phyloP scores from a whole-genome alignment of 2,329 filamentous ascomycete genomes.

The Aotearoamyces nothofagi region DNA sequence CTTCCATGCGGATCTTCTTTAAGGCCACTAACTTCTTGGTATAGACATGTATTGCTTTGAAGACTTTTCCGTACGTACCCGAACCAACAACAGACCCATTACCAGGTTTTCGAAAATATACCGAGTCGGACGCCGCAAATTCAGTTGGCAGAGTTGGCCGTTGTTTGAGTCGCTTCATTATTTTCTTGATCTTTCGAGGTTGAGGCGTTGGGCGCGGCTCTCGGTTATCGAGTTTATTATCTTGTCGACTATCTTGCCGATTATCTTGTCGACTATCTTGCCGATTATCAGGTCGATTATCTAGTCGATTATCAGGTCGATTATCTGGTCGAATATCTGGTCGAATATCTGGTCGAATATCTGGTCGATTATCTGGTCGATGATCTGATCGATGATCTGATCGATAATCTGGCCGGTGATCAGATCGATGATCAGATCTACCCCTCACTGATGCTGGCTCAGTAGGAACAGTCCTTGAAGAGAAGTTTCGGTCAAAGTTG shows the following conservation, averaged over 20 bases:
- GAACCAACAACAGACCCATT: slow-evolving; percentile 94
- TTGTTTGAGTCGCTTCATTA: slow-evolving; percentile 54
- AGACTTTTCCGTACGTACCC: slow-evolving; percentile 90
- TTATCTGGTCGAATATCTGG: too few relatives aligned
- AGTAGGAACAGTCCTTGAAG: slow-evolving; percentile 31
- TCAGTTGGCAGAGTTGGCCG: slow-evolving; percentile 58
- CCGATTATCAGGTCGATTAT: too few relatives aligned
- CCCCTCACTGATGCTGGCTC: slow-evolving; percentile 35
- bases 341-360: too few relatives aligned
- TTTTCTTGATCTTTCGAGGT: slow-evolving; percentile 45
- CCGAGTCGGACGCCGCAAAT: slow-evolving; percentile 65
- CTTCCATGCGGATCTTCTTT: slow-evolving; percentile 89
- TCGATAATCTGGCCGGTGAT: too few relatives aligned
- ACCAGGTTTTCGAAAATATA: slow-evolving; percentile 91
- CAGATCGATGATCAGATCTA: too few relatives aligned
- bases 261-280: too few relatives aligned
- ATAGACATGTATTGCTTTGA: slow-evolving; percentile 88
- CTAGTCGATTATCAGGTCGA: too few relatives aligned
- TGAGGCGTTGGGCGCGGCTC: slow-evolving; percentile 16
- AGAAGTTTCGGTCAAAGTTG: slow-evolving; percentile 27
- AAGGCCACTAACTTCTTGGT: slow-evolving; percentile 71
- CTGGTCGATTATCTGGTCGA: too few relatives aligned
- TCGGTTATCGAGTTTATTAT: neutral
- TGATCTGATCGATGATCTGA: slow-evolving; percentile 12
- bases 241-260: slow-evolving; percentile 1